Percentiles rank a stretch among this genome's conserved stretches.
Evolutionary conservation across 2,329 filamentous ascomycete species (phyloP).

Genomic region (Monascus ruber): DNA sequence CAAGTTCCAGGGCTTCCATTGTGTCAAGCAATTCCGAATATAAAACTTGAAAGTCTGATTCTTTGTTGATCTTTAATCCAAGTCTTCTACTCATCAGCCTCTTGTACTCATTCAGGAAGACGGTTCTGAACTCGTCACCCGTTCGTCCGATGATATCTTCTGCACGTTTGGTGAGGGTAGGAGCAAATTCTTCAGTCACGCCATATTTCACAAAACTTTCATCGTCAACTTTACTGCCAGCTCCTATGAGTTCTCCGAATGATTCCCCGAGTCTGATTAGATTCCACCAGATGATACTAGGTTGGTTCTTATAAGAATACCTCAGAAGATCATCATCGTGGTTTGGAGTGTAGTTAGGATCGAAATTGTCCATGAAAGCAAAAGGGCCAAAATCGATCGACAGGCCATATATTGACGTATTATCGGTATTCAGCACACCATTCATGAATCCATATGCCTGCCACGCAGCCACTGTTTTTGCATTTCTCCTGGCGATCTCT

Average conservation of each 20-base stretch:
- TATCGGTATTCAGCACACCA: constrained; percentile 94
- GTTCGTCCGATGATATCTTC: constrained; percentile 70
- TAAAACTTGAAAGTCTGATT: constrained; percentile 65
- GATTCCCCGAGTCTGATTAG: constrained; percentile 82
- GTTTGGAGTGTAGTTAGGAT: constrained; percentile 88
- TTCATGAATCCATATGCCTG: constrained; percentile 99
- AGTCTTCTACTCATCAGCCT: constrained; percentile 68
- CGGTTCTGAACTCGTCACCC: constrained; percentile 77
- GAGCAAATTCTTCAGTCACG: constrained; percentile 55
- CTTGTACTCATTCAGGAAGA: constrained; percentile 85
- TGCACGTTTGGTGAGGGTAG: constrained; percentile 63
- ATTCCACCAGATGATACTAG: constrained; percentile 98
- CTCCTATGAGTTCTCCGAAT: constrained; percentile 76
- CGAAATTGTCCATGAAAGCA: constrained; percentile 95
- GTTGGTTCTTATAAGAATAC: constrained; percentile 89
- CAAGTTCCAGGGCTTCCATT: constrained; percentile 69
- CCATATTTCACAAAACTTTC: constrained; percentile 60
- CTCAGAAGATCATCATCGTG: constrained; percentile 83
- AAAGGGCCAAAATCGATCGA: constrained; percentile 95
- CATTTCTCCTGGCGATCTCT: constrained; percentile 76
- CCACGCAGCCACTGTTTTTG: constrained; percentile 80
- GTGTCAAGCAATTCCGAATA: constrained; percentile 76
- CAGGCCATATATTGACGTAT: constrained; percentile 80
- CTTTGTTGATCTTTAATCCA: constrained; percentile 58
- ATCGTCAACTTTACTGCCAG: constrained; percentile 61